Base-by-base conservation (phyloP, 441 rosid genomes). In the Gossypium gossypioides region DNA sequence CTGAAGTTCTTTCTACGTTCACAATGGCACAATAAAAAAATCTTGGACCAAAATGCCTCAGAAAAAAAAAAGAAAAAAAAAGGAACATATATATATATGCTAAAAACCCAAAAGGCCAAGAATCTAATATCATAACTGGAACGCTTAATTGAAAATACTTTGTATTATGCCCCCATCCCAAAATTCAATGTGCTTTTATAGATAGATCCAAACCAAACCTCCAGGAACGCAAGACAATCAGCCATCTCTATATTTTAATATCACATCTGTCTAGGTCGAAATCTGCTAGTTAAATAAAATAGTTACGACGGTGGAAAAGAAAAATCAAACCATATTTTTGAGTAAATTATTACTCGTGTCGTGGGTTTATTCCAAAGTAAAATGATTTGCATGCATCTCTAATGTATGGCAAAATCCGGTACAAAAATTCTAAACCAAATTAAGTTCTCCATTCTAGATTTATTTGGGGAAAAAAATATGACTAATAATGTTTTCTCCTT, bases 151-250 rank as follows among this genome's bases (percentile, higher is more conserved):
- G 42, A 37, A 24, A 46, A 63, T 55, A 65, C 21, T 44, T 69
- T 25, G 51, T 65, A 81, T 65, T 37, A 74, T 27, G 64, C 65
- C 8, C 80, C 80, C 78, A 69, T 40, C 69, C 68, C 74, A 82
- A 80, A 79, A 85, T 54, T 77, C 81, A 73, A 71, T 46, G 75
- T 56, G 52, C 85, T 71, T 65, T 37, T 37, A 7, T 37, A 37
- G 42, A 51, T 69, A 60, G 71, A 25, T 46, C 81, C 79, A 76
- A 75, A 72, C 71, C 81, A 72, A 75, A 72, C 71, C 81, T 69
- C 77, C 78, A 2, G 78, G 72, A 59, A 74, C 74, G 65, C 18
- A 21, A 32, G 79, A 79, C 82, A 73, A 77, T 56, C 65, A 69
- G 77, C 75, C 82, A 68, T 79, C 42, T 37, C 42, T 62, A 60